Evolutionary conservation across 169 alveolate species (phyloP), one percentile per base, ranked within the genome.

Genomic region (Sarcocystis neurona): DNA sequence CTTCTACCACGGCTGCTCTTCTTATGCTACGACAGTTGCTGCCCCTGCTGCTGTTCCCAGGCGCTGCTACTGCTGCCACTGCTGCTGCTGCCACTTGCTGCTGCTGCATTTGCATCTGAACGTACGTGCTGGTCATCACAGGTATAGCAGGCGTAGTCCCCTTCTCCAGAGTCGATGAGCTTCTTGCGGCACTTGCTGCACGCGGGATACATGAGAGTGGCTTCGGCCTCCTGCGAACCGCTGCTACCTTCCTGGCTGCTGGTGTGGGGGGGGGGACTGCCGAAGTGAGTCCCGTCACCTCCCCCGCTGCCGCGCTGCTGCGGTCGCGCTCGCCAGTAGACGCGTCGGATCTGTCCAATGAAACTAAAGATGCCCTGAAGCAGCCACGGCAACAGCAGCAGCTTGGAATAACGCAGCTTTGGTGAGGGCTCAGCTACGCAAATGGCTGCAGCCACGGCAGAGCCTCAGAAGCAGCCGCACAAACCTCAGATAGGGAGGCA

Each of bases 101-200:
- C n/a, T n/a, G n/a, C n/a, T n/a, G n/a, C n/a, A n/a, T n/a, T n/a
- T n/a, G n/a, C n/a, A n/a, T n/a, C n/a, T n/a, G 70, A 43, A 32
- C 84, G 20, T 85, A 85, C 90, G 77, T 85, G 90, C 43, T 46
- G 47, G 20, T 63, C 72, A 77, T 70, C 75, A 77, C 90, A 85
- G 27, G 90, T 41, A 39, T 70, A 85, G 63, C 90, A 85, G 20
- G 90, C 47, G 66, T 70, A 85, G 46, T 68, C 90, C 39, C 60
- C 75, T 47, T 34, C 80, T n/a, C 50, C 66, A 46, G 41, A 72
- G 46, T 79, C 86, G 27, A 50, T 50, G 72, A 87, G 66, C 68
- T 87, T 87, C 70, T 87, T 87, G 60, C 86, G 47, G 43, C 91
- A 87, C 15, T 77, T 32, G 75, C 77, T 66, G 68, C 91, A 87